A percentile compares a stretch with the other conserved stretches of the same genome.
phyloP scores from a whole-genome alignment of 345 rosid species.

The Acer negundo region DNA sequence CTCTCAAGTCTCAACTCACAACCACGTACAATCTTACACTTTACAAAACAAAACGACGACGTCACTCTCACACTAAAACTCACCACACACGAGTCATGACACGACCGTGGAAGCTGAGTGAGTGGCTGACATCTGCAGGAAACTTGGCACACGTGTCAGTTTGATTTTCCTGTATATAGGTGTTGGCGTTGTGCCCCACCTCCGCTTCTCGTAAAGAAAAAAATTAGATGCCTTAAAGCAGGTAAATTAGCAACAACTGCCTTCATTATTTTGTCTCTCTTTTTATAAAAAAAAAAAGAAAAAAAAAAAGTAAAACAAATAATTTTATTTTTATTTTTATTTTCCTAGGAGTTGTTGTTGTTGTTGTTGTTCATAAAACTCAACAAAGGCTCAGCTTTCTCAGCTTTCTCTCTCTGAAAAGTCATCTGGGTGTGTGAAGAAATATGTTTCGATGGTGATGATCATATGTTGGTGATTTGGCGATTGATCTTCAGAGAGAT shows the following conservation, averaged over 20 bases:
- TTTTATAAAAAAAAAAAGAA: too few relatives aligned
- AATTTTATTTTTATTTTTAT: neutral
- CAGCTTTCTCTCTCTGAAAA: neutral
- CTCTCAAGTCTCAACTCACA: too few relatives aligned
- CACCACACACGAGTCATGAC: neutral
- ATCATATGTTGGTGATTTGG: conserved; percentile 4
- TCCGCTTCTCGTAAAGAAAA: neutral
- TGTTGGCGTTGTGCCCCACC: neutral
- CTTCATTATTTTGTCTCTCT: conserved; percentile 10
- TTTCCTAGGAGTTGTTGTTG: neutral
- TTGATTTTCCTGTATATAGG: neutral
- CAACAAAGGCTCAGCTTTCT: neutral
- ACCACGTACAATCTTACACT: too few relatives aligned
- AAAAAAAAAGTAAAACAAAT: neutral
- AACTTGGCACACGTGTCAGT: neutral
- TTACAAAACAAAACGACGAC: neutral
- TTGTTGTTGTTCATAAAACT: neutral
- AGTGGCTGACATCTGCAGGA: neutral
- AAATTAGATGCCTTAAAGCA: neutral
- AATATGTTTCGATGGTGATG: neutral
- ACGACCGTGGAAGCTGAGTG: neutral
- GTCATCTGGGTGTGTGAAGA: neutral
- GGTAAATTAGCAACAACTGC: conserved; percentile 22
- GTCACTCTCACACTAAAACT: neutral
- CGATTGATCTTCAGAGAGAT: conserved; percentile 19